Evolutionary conservation across 257 asterid genomes (phyloP), one percentile per base, ranked within the genome.

Genomic region (Thymus mandschuricus): DNA sequence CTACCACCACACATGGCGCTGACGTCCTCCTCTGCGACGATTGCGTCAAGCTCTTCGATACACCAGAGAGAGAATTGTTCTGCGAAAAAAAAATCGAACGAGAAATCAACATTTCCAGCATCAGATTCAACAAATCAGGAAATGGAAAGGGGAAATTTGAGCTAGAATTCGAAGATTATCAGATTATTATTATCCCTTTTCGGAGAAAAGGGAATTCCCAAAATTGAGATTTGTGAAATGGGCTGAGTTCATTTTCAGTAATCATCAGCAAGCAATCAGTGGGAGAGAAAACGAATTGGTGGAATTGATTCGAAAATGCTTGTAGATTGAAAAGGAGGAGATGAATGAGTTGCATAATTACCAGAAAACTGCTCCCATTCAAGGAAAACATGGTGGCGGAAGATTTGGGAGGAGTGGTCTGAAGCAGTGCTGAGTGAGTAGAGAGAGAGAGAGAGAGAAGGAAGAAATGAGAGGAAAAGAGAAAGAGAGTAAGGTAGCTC

Each of bases 1-100:
- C 86, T 59, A 76, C 89, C 66, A 81, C 87, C 75, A 78, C 82
- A 9, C 79, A 50, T 43, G 92, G 93, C 48, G 83, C 75, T 55
- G 83, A 67, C 50, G 72, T 43, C 86, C 68, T 85, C 75, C 87
- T 79, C 64, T 77, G 85, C 10, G 81, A 38, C 21, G 82, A 83
- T 78, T 78, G 92, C n/a, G 86, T 63, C 86, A 84, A 78, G 77
- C 85, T 68, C 70, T 81, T 89, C 57, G 96, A 78, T 34, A 85
- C 86, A 64, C 97, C 92, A 46, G 60, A 79, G 58, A 91, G 79
- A 11, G 91, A 77, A 78, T 87, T 90, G 27, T 81, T 89, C 97
- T 90, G 92, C 79, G 72, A 38, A 8, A 38, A 8, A 8, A 65
- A 21, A 73, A 57, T 43, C 8, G 35, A 67, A 27, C 51, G 50